Percentiles rank a stretch among this genome's conserved stretches.
These are phyloP conservation scores for Termitomyces sp. DNA, from an alignment of 768 basidiomycete species.

Conservation along the genomic window DNA sequence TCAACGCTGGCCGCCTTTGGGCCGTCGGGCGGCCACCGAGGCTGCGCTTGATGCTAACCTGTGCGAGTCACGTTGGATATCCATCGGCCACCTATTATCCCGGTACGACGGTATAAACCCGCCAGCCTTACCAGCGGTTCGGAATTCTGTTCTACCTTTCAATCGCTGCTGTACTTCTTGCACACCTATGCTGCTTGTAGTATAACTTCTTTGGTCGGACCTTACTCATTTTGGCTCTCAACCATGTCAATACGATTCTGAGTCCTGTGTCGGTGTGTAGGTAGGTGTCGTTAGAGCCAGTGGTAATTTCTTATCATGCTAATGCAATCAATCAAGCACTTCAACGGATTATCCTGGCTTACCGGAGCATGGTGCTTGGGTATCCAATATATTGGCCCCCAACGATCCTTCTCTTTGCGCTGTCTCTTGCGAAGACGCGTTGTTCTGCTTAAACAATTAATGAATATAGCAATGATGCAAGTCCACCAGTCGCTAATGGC, in stretches of 20 bases:
- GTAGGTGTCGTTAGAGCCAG: background rate
- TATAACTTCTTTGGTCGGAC: background rate
- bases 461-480: background rate
- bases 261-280: slow-evolving; percentile 5
- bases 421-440: background rate
- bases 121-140: slow-evolving; percentile 17
- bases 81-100: slow-evolving; percentile 20
- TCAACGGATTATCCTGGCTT: background rate
- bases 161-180: background rate
- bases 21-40: background rate
- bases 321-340: background rate
- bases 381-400: too few species aligned
- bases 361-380: too few species aligned
- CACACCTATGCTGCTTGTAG: background rate
- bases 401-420: too few species aligned
- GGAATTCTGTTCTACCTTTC: background rate
- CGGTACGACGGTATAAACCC: slow-evolving; percentile 31
- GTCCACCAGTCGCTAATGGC: background rate
- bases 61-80: background rate
- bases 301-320: too few species aligned
- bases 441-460: too few species aligned
- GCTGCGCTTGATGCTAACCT: background rate
- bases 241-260: too few species aligned
- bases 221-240: slow-evolving; percentile 7
- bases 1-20: background rate